phyloP scores from a whole-genome alignment of 768 basidiomycete genomes.

The Cystobasidium tubakii region DNA sequence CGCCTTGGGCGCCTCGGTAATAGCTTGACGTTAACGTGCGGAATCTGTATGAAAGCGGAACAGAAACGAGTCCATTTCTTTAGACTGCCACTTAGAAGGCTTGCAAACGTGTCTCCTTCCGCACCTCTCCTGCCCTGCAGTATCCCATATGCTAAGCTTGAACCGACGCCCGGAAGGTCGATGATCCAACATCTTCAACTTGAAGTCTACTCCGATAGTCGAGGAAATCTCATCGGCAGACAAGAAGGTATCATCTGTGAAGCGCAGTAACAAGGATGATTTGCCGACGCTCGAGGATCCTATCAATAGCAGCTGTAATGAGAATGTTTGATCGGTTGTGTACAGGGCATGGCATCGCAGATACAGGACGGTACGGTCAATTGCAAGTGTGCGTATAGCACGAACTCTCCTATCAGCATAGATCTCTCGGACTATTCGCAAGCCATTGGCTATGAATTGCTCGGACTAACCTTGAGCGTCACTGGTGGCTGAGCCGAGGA shows the following conservation, averaged over 20 bases:
- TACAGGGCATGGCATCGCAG: no score
- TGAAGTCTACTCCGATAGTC: constrained; percentile 49
- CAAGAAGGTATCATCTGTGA: constrained; percentile 93
- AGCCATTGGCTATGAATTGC: neutral
- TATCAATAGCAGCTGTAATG: constrained; percentile 33
- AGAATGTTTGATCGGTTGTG: neutral
- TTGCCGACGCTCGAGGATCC: constrained; percentile 65
- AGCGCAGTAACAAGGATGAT: constrained; percentile 82
- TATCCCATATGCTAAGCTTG: constrained; percentile 97
- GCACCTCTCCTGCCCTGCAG: constrained; percentile 94
- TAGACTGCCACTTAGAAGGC: no score
- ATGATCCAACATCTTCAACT: constrained; percentile 49
- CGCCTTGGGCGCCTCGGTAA: constrained; percentile 63
- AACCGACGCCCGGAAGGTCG: constrained; percentile 48
- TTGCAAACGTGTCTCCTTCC: constrained; percentile 38
- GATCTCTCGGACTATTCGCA: no score
- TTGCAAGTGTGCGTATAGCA: no score
- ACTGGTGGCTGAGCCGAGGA: constrained; percentile 20
- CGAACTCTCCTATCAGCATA: no score
- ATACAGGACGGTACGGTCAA: neutral
- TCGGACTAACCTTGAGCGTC: constrained; percentile 4
- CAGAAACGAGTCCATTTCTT: neutral
- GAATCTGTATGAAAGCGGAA: constrained; percentile 13
- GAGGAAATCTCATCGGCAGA: constrained; percentile 82
- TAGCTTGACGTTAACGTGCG: constrained; percentile 85